Evolutionary conservation across 495 filamentous ascomycete species (phyloP).

Genomic region (Trichoderma erinaceum): DNA sequence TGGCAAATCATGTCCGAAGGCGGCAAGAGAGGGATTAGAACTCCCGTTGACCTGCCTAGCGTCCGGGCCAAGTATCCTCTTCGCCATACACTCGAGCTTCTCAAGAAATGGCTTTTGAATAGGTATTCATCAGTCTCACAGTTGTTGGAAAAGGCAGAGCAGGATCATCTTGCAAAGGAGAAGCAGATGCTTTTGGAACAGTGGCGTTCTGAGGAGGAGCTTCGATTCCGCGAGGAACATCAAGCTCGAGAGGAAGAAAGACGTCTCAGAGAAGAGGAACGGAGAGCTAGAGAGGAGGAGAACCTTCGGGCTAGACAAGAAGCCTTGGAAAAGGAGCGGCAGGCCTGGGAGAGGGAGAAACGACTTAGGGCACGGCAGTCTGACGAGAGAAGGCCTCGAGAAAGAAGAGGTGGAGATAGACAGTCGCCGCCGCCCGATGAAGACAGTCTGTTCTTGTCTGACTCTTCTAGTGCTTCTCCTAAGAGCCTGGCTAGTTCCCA

Average conservation of each 20-base stretch:
- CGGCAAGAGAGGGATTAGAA: conserved; percentile 2
- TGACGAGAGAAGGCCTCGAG: no score
- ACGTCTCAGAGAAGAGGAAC: background rate
- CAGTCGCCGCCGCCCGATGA: background rate
- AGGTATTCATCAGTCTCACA: background rate
- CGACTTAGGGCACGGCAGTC: no score
- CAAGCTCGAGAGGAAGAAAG: background rate
- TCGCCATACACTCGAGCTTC: background rate
- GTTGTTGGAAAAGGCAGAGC: background rate
- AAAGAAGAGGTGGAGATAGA: background rate
- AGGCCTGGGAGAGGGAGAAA: background rate
- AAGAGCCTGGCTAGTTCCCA: background rate
- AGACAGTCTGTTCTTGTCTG: background rate
- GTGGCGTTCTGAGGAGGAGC: background rate
- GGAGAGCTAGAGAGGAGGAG: background rate
- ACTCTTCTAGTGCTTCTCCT: background rate
- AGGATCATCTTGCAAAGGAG: background rate
- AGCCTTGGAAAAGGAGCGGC: background rate
- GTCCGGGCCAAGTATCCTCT: background rate
- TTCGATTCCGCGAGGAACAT: background rate
- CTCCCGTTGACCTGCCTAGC: background rate
- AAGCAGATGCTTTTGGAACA: background rate
- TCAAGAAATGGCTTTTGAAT: background rate
- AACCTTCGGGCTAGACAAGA: background rate
- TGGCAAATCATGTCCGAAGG: background rate